These are phyloP conservation scores for Mucor mucedo DNA, from an alignment of 371 early-diverging fungal species.

Conservation along the genomic window DNA sequence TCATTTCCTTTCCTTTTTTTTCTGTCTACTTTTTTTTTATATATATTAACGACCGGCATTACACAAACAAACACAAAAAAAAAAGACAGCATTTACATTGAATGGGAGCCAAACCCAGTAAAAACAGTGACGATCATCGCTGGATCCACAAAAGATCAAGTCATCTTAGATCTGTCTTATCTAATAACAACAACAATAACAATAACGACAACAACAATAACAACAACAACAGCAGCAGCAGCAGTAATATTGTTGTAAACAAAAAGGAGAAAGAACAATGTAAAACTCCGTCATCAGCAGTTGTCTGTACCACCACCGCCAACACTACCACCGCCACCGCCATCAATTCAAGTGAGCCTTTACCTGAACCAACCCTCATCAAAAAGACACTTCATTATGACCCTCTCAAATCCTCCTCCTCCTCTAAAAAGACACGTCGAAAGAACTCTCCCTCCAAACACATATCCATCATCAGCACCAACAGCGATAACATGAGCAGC, in stretches of 20 bases:
- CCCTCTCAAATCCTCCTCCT: neutral
- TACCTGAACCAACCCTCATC: neutral
- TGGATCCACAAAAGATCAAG: slow-evolving; percentile 13
- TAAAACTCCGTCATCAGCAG: neutral
- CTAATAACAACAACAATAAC: slow-evolving; percentile 6
- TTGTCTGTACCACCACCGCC: neutral
- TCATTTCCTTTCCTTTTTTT: slow-evolving; percentile 5
- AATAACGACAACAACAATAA: neutral
- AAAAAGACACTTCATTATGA: slow-evolving; percentile 14
- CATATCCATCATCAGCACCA: slow-evolving; percentile 12
- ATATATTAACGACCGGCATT: no score
- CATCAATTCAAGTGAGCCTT: neutral
- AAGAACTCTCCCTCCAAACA: neutral
- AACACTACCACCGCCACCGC: neutral
- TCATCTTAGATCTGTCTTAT: slow-evolving; percentile 10
- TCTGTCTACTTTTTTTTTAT: neutral
- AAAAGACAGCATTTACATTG: neutral
- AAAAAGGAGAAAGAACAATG: no score
- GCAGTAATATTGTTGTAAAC: no score
- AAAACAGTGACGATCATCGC: slow-evolving; percentile 15
- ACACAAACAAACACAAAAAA: neutral
- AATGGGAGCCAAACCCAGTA: slow-evolving; percentile 35
- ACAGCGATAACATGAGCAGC: slow-evolving; percentile 20
- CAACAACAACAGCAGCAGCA: neutral
- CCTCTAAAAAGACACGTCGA: neutral